Base-by-base conservation (phyloP, 805 yeast species). In the Candida sanyiensis region DNA sequence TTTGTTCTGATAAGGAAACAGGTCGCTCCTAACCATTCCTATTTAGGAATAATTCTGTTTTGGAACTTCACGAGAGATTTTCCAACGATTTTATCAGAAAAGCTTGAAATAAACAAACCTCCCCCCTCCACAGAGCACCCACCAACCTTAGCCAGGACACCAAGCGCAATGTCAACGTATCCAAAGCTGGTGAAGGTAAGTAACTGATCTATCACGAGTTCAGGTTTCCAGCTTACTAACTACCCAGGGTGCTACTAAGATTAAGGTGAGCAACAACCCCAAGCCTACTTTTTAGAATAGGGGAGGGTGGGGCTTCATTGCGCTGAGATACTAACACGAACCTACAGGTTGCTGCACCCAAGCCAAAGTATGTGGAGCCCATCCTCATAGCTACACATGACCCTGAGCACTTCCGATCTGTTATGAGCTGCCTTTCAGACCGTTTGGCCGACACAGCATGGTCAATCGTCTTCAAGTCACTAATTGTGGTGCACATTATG, bases 351-450 rank as follows among this genome's bases (percentile, higher is more conserved):
- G 97, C 97, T 9, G 96, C 97, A n/a, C 98, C 98, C 6, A 93
- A 93, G 63, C 83, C 94, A 27, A 93, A 93, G 60, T 93, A 93
- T 58, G 78, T 93, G 38, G 97, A 90, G 64, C 97, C 97, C 1
- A 86, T 93, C 37, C 69, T 93, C 23, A 71, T 66, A 32, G 68
- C 71, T 7, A 63, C 73, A 0, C 47, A 63, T 10, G 50, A 53
- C 35, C 56, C 51, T 15, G 52, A 47, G 5, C 72, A 84, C 48
- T 79, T 90, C 52, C 67, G 68, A 42, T 75, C 79, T 16, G 80
- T 89, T 26, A 78, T 89, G 77, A 67, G 70, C 35, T 69, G 84
- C 1, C 63, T 90, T 39, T 69, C 69, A 23, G 52, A 58, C 13
- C 66, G 96, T 37, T 67, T 88, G 32, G 75, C 74, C 38, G 95